A percentile compares a stretch with the other conserved stretches of the same genome.
Conservation (phyloP, 495 filamentous ascomycete genomes). For the Penicillium paradoxum region DNA sequence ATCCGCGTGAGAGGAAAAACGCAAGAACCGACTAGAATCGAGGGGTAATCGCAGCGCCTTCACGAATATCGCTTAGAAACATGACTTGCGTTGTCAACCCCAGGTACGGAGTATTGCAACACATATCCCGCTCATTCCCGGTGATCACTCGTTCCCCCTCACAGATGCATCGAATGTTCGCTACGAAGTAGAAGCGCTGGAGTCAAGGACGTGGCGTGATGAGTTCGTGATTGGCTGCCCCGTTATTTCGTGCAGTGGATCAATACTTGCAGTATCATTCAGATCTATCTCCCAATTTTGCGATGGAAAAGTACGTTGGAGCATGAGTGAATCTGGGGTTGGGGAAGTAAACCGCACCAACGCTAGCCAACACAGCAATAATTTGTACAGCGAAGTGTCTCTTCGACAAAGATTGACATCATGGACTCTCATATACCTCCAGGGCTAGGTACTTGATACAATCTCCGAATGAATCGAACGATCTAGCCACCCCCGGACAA, state of each 20-base stretch:
- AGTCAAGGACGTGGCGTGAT: neutral
- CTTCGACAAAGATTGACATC: neutral
- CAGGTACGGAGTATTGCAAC: neutral
- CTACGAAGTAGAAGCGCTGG: neutral
- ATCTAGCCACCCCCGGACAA: no score
- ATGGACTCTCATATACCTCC: neutral
- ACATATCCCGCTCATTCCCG: neutral
- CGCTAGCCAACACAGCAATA: neutral
- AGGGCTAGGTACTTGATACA: no score
- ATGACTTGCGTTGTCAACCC: neutral
- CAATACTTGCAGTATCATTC: neutral
- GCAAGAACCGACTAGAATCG: neutral
- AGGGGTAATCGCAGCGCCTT: neutral
- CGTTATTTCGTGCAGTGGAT: neutral
- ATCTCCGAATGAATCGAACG: no score
- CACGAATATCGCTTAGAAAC: neutral
- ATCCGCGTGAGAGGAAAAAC: neutral
- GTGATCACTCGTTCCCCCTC: neutral
- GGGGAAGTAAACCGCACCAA: neutral
- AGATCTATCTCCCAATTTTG: neutral
- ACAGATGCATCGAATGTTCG: constrained; percentile 2
- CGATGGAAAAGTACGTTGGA: neutral
- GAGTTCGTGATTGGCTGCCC: constrained; percentile 1
- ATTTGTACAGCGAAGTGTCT: neutral
- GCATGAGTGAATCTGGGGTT: neutral